A percentile compares a stretch with the other conserved stretches of the same genome.
These are phyloP conservation scores for Debaryomyces udenii DNA, from an alignment of 1,139 yeast genomes.

Conservation along the genomic window DNA sequence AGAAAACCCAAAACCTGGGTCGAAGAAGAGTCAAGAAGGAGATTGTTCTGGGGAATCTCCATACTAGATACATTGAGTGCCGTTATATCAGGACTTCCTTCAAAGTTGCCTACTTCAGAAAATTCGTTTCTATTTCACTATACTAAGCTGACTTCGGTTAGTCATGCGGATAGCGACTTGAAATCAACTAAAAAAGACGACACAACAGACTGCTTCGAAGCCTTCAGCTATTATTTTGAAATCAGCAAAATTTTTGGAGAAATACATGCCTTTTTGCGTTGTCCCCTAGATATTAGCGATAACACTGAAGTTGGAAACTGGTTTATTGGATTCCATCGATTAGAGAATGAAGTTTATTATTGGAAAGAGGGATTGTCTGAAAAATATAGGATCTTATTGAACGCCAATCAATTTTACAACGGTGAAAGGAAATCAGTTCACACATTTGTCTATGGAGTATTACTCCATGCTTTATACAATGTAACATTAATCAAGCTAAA, in stretches of 20 bases:
- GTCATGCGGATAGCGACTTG: not conserved
- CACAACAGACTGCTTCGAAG: constrained; percentile 19
- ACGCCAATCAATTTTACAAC: constrained; percentile 10
- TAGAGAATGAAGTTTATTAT: constrained; percentile 15
- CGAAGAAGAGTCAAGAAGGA: constrained; percentile 25
- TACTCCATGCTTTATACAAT: constrained; percentile 27
- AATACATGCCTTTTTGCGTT: constrained; percentile 18
- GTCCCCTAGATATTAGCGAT: constrained; percentile 13
- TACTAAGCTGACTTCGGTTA: constrained; percentile 2
- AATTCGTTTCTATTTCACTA: constrained; percentile 1
- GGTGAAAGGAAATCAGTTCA: not conserved
- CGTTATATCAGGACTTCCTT: constrained; percentile 8
- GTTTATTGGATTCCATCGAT: constrained; percentile 15
- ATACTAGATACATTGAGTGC: constrained; percentile 20
- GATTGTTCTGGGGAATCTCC: constrained; percentile 31
- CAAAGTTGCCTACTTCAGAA: constrained; percentile 6
- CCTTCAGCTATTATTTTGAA: constrained; percentile 11
- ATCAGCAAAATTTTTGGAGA: constrained; percentile 19
- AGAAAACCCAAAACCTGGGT: constrained; percentile 20
- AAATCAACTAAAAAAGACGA: not conserved
- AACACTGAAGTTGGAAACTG: constrained; percentile 12
- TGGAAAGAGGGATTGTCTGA: constrained; percentile 17
- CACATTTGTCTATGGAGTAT: constrained; percentile 9
- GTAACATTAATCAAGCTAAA: constrained; percentile 30
- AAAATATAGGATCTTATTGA: constrained; percentile 13